These are phyloP conservation scores for Leishmania arabica DNA, from an alignment of 208 protist species.

Conservation along the genomic window DNA sequence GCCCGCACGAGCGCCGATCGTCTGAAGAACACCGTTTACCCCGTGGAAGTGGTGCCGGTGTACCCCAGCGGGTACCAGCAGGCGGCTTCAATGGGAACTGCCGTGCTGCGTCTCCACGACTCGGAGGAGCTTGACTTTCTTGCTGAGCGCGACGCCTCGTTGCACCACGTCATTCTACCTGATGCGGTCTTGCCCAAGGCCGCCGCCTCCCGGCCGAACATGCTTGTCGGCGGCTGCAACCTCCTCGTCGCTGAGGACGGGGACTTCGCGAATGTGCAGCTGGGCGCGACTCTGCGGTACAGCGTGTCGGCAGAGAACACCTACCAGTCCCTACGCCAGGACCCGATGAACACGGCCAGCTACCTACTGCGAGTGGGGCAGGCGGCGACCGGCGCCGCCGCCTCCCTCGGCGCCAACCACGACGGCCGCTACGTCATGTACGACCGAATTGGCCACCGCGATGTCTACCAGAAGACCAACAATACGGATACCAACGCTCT, in stretches of 20 bases:
- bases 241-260: conserved; percentile 62
- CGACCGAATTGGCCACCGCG: conserved; percentile 59
- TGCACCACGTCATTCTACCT: conserved; percentile 71
- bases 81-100: conserved; percentile 28
- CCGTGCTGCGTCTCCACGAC: conserved; percentile 20
- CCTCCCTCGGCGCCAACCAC: conserved; percentile 31
- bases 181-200: conserved; percentile 47
- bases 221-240: conserved; percentile 69
- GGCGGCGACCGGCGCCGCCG: conserved; percentile 19
- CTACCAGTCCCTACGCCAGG: conserved; percentile 59
- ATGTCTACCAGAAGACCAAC: conserved; percentile 69
- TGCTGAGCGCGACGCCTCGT: conserved; percentile 45
- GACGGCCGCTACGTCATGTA: conserved; percentile 68
- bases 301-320: conserved; percentile 60
- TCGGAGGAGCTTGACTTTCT: conserved; percentile 43
- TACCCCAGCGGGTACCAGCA: conserved; percentile 57
- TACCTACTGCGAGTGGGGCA: conserved; percentile 55
- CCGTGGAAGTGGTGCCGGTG: conserved; percentile 75
- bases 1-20: conserved; percentile 43
- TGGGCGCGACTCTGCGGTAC: conserved; percentile 41
- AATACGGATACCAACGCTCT: conserved; percentile 49
- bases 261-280: conserved; percentile 23
- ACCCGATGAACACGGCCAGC: conserved; percentile 69
- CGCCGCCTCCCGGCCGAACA: conserved; percentile 49
- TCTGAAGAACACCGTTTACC: conserved; percentile 54